Evolutionary conservation across 495 filamentous ascomycete species (phyloP).

Genomic region (Stereocaulon alpinum): DNA sequence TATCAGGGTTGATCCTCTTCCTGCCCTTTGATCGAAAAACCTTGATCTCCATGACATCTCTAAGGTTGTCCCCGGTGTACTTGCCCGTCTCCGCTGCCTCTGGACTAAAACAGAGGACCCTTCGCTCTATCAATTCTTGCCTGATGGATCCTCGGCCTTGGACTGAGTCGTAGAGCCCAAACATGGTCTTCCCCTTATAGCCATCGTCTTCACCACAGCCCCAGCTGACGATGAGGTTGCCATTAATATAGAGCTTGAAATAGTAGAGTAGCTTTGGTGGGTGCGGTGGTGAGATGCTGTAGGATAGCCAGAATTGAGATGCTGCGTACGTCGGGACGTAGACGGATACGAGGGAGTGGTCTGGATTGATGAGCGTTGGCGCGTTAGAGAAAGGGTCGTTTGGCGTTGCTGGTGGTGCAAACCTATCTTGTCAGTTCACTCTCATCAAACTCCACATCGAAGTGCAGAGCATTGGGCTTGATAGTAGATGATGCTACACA

Average conservation of each 20-base stretch:
- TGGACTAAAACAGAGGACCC: conserved; percentile 26
- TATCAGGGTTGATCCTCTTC: conserved; percentile 24
- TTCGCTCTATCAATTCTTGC: conserved; percentile 23
- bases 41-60: conserved; percentile 28
- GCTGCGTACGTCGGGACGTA: conserved; percentile 27
- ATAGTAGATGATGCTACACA: no score
- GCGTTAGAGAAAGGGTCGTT: conserved; percentile 20
- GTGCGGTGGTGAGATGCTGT: conserved; percentile 27
- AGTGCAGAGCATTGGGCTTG: no score
- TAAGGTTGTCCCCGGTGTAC: conserved; percentile 4
- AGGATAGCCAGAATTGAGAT: conserved; percentile 33
- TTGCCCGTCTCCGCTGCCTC: neutral
- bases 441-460: no score
- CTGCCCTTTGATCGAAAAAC: conserved; percentile 29
- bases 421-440: neutral
- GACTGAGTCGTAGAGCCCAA: conserved; percentile 25
- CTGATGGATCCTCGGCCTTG: neutral
- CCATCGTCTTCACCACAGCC: conserved; percentile 27
- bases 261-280: conserved; percentile 28
- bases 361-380: conserved; percentile 13
- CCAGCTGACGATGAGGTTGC: conserved; percentile 30
- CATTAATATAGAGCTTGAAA: conserved; percentile 35
- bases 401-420: conserved; percentile 15
- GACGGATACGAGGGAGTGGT: conserved; percentile 21
- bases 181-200: conserved; percentile 34